These are phyloP conservation scores for Salicornia ramosissima DNA, from an alignment of 148 eudicot genomes.

Conservation along the genomic window DNA sequence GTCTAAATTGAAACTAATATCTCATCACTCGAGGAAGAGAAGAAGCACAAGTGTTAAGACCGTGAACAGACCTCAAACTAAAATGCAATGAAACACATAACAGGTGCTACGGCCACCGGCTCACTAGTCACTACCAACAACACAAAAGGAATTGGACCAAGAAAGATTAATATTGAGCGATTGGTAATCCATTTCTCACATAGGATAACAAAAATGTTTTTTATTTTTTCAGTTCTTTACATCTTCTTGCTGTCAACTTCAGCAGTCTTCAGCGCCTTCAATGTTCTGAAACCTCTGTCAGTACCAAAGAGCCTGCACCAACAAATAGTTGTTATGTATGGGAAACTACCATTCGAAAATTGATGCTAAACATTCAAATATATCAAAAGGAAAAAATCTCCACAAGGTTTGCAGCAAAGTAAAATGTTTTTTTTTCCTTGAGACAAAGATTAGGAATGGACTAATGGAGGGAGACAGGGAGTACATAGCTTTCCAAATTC, in stretches of 20 bases:
- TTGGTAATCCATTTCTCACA: constrained; percentile 2
- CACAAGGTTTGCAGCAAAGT: neutral
- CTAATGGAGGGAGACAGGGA: too few relatives aligned
- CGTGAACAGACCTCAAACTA: constrained; percentile 5
- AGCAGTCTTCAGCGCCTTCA: constrained; percentile 52
- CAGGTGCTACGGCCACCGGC: constrained; percentile 13
- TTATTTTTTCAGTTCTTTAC: constrained; percentile 26
- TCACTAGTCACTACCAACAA: neutral
- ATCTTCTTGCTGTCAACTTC: constrained; percentile 46
- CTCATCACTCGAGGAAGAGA: constrained; percentile 11
- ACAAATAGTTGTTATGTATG: neutral
- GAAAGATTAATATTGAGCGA: neutral
- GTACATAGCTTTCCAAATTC: neutral
- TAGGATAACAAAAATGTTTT: constrained; percentile 1
- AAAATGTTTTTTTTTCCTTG: too few relatives aligned
- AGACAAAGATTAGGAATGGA: too few relatives aligned
- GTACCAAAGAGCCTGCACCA: constrained; percentile 78
- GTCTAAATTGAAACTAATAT: neutral
- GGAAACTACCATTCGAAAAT: neutral
- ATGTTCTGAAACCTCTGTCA: constrained; percentile 69
- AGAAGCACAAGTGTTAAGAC: constrained; percentile 6
- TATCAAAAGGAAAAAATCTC: neutral
- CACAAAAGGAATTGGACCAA: neutral
- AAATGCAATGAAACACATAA: constrained; percentile 14
- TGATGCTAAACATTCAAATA: too few relatives aligned